Evolutionary conservation across 225 moss, liverwort and hornwort genomes (phyloP).

Genomic region (Pseudisothecium myosuroides): DNA sequence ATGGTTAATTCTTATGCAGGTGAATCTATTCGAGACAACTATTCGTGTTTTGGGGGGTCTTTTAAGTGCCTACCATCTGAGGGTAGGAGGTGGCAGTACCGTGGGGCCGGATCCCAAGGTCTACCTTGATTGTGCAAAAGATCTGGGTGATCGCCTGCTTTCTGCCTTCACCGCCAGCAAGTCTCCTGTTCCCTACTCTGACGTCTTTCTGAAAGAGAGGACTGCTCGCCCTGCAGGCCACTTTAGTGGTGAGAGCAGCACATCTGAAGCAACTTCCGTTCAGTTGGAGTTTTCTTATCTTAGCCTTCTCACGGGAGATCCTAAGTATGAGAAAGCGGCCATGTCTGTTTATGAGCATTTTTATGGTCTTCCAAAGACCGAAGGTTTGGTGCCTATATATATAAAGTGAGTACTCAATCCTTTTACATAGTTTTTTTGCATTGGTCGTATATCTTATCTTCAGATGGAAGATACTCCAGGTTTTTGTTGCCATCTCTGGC

Average conservation of each 20-base stretch:
- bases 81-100: conserved; percentile 29
- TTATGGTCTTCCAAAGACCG: conserved; percentile 66
- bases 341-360: conserved; percentile 86
- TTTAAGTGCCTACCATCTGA: conserved; percentile 76
- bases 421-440: background rate
- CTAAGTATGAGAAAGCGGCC: conserved; percentile 70
- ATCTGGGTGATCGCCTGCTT: conserved; percentile 77
- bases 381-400: conserved; percentile 88
- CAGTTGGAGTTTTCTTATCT: conserved; percentile 95
- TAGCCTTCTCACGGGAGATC: conserved; percentile 71
- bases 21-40: conserved; percentile 96
- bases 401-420: conserved; percentile 55
- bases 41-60: conserved; percentile 90
- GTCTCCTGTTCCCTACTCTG: conserved; percentile 75
- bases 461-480: background rate
- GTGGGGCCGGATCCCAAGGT: conserved; percentile 44
- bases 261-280: conserved; percentile 79
- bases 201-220: conserved; percentile 56
- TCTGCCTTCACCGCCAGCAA: conserved; percentile 68
- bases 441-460: background rate
- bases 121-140: conserved; percentile 62
- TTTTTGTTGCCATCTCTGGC: background rate
- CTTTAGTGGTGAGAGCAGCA: conserved; percentile 78
- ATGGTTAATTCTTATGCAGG: conserved; percentile 16
- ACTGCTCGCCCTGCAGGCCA: conserved; percentile 55